Conservation (phyloP, 306 rosid genomes). For the Fragaria nilgerrensis region DNA sequence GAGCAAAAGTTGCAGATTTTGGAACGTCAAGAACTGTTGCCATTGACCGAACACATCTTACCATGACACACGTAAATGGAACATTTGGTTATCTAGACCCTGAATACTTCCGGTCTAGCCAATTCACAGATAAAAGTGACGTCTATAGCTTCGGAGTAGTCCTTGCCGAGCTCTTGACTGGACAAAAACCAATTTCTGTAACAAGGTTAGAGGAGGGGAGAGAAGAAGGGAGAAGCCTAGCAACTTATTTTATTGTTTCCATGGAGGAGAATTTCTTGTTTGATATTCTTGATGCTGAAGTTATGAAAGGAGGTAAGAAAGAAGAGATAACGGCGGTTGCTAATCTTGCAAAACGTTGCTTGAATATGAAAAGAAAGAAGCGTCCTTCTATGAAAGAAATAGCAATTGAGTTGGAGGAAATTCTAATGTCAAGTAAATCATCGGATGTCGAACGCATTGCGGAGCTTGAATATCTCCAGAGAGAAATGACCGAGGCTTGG, state of each 20-base stretch:
- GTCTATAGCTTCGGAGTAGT: slow-evolving; percentile 24
- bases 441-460: not conserved
- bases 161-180: slow-evolving; percentile 18
- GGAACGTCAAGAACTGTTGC: not conserved
- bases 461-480: not conserved
- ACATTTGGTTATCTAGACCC: slow-evolving; percentile 27
- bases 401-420: not conserved
- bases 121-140: slow-evolving; percentile 19
- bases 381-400: not conserved
- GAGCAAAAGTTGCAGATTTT: slow-evolving; percentile 22
- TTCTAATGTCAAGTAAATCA: not conserved
- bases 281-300: not conserved
- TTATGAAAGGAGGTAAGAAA: not conserved
- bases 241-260: not conserved
- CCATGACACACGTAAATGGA: slow-evolving; percentile 4
- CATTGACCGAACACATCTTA: slow-evolving; percentile 14
- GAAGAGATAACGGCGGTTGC: not conserved
- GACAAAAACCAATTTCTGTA: slow-evolving; percentile 10
- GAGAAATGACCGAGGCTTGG: not conserved
- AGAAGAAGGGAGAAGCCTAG: not conserved
- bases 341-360: not conserved
- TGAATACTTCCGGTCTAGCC: slow-evolving; percentile 4
- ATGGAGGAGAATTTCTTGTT: not conserved
- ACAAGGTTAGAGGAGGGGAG: not conserved
- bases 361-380: not conserved